Evolutionary conservation across 805 yeast genomes (phyloP).

Genomic region (Zygosaccharomyces bisporus): DNA sequence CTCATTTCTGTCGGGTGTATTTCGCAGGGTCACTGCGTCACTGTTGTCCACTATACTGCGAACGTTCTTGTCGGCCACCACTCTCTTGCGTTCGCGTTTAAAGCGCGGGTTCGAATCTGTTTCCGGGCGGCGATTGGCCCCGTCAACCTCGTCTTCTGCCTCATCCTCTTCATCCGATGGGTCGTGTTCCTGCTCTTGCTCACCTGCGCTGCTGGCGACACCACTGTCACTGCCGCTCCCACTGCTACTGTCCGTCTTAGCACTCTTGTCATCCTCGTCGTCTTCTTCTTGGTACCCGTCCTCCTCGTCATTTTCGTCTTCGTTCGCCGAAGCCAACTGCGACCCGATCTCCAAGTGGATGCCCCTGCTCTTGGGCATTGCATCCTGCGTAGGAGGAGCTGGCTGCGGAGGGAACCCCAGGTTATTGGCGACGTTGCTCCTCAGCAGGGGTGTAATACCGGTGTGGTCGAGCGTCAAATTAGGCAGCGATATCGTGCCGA

Average conservation of each 20-base stretch:
- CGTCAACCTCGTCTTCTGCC: constrained; percentile 15
- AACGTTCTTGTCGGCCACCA: not conserved
- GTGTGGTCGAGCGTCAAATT: constrained; percentile 22
- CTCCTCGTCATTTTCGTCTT: constrained; percentile 22
- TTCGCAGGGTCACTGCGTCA: not conserved
- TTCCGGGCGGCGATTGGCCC: constrained; percentile 5
- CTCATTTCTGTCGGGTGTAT: constrained; percentile 2
- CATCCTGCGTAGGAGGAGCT: not conserved
- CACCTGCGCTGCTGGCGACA: constrained; percentile 15
- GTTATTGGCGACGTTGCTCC: constrained; percentile 5
- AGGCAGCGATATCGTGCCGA: constrained; percentile 23
- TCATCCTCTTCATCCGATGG: constrained; percentile 17
- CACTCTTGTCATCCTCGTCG: constrained; percentile 11
- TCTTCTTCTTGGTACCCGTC: constrained; percentile 23
- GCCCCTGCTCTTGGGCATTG: not conserved
- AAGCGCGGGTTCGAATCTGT: not conserved
- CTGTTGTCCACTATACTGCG: not conserved
- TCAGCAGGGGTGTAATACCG: constrained; percentile 17
- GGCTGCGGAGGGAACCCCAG: constrained; percentile 4
- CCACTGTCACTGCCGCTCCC: constrained; percentile 10
- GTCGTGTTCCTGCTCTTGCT: constrained; percentile 18
- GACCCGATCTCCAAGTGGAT: constrained; percentile 16
- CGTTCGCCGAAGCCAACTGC: constrained; percentile 11
- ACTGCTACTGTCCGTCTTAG: constrained; percentile 6
- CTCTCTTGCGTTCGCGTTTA: constrained; percentile 3